Evolutionary conservation across 2,329 filamentous ascomycete genomes (phyloP), one percentile per base, ranked within the genome.

Genomic region (Scopulariopsis brevicaulis): DNA sequence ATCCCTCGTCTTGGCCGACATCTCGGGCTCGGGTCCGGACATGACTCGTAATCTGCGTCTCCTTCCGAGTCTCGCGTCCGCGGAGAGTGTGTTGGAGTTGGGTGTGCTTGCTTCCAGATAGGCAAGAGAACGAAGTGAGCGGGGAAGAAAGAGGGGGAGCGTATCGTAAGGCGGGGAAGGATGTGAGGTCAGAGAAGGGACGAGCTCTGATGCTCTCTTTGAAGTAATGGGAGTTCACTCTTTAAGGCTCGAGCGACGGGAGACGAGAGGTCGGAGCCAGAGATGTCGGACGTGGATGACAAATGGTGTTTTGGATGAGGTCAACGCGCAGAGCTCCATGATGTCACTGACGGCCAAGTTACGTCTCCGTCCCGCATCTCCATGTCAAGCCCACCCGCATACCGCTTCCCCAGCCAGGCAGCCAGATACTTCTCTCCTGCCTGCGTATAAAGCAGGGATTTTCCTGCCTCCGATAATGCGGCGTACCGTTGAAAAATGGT

Each of bases 1-100:
- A 64, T 88, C 84, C 71, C 84, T 89, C 24, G 91, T 90, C 28
- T 84, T 75, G 62, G 81, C 73, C 61, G 87, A 85, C 80, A 90
- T 87, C 25, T 52, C 50, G 28, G 55, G 55, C n/a, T 11, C 20
- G 6, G n/a, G 20, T 22, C 22, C 46, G 20, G 46, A 24, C 46
- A 50, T 50, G 11, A 6, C 20, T 24, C 46, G 20, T 12, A 14
- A 6, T n/a, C 14, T 8, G 20, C 15, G 46, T 24, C 46, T 11
- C 7, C 20, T 50, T 46, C 15, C 7, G 40, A n/a, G 6, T n/a
- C 14, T n/a, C 15, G 40, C 5, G n/a, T 18, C 40, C 18, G 14
- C 18, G 40, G 37, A 46, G 7, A 40, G 37, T 40, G 20, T 22
- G 20, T 6, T 24, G n/a, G 46, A 8, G 28, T 15, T 40, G 37